phyloP scores from a whole-genome alignment of 2,329 filamentous ascomycete genomes.

The Calonectria montana region DNA sequence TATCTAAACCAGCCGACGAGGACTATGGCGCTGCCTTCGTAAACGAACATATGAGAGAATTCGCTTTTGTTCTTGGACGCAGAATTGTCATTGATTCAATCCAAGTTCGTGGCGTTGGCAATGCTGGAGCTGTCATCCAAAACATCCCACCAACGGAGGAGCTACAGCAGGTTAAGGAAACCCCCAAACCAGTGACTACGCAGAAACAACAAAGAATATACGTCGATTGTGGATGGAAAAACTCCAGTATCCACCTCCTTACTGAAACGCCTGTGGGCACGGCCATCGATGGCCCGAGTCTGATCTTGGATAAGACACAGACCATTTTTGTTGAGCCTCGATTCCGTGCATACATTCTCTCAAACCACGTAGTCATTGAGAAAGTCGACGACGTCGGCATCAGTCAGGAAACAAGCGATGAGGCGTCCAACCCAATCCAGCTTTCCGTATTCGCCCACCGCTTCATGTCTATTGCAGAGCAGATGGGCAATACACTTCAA shows the following conservation, averaged over 20 bases:
- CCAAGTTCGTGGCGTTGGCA: slow-evolving; percentile 39
- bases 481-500: slow-evolving; percentile 68
- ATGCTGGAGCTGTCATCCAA: neutral
- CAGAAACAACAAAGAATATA: slow-evolving; percentile 20
- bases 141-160: neutral
- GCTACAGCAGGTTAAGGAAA: neutral
- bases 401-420: neutral
- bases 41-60: slow-evolving; percentile 52
- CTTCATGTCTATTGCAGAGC: slow-evolving; percentile 70
- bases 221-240: slow-evolving; percentile 18
- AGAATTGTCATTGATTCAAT: slow-evolving; percentile 55
- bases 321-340: slow-evolving; percentile 43
- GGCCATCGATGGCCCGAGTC: slow-evolving; percentile 44
- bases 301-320: slow-evolving; percentile 47
- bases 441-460: slow-evolving; percentile 66
- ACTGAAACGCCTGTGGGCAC: slow-evolving; percentile 8
- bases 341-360: slow-evolving; percentile 44
- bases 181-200: neutral
- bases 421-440: slow-evolving; percentile 58
- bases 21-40: slow-evolving; percentile 52
- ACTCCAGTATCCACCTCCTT: slow-evolving; percentile 17
- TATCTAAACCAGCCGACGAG: slow-evolving; percentile 50
- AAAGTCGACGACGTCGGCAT: slow-evolving; percentile 18
- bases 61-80: slow-evolving; percentile 52
- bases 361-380: slow-evolving; percentile 47